Evolutionary conservation across 768 basidiomycete genomes (phyloP), one percentile per base, ranked within the genome.

Genomic region (Solioccasus polychromus): DNA sequence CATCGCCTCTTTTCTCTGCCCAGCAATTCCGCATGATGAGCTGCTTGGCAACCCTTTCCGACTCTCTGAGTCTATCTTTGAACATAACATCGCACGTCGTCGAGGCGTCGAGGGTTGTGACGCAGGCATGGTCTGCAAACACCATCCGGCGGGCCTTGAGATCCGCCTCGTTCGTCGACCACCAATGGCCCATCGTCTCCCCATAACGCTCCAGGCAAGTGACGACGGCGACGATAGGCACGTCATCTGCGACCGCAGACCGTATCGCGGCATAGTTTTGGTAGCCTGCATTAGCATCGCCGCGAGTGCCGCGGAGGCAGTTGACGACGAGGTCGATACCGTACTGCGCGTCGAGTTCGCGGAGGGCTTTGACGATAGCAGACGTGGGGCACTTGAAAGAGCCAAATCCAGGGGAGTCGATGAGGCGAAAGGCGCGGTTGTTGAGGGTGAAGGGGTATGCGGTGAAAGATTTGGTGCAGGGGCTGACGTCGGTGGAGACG

Each of bases 51-150:
- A 35, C 47, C 19, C 35, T 57, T 35, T 57, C 52, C 5, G 60
- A 61, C 44, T 54, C 47, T 40, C 43, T 48, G 14, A 61, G 50
- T 39, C 61, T 57, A 19, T 57, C 50, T 18, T 63, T 60, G 40
- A 61, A 49, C 35, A 47, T 40, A 17, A 35, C 26, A 15, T 61
- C 61, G 42, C 45, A 41, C 15, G 43, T 40, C 5, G 43, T 41
- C 42, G 45, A 47, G 20, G 55, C 28, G 11, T 57, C 58, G 42
- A 66, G 47, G 3, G 70, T 66, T 1, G 71, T 71, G 37, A 74
- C 61, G 31, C 73, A 75, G 8, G 67, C 72, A 20, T 70, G 64
- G 9, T 64, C 68, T 2, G 60, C 53, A 8, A 72, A 72, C 1
- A 54, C 44, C 58, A 75, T 75, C 10, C 59, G 55, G 28, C 68